Evolutionary conservation across 352 stramenopile genomes (phyloP).

Genomic region (Phytophthora hybrid): DNA sequence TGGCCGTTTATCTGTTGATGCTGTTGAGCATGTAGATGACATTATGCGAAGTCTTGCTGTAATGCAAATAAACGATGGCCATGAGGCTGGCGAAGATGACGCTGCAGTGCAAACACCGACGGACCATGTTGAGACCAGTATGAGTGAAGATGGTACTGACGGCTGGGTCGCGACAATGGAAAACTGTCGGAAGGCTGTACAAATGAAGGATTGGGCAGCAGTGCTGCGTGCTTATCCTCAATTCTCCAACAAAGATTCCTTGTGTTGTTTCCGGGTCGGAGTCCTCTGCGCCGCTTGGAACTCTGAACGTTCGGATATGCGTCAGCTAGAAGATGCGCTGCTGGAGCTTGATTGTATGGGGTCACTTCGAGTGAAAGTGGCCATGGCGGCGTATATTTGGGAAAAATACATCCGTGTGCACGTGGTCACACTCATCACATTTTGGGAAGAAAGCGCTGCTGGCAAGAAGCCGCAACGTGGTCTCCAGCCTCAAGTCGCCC

Average conservation of each 20-base stretch:
- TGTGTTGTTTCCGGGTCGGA: slow-evolving; percentile 74
- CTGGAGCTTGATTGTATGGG: slow-evolving; percentile 64
- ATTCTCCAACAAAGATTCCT: slow-evolving; percentile 59
- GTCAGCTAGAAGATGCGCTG: slow-evolving; percentile 81
- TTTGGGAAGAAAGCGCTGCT: slow-evolving; percentile 82
- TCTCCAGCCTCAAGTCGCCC: slow-evolving; percentile 78
- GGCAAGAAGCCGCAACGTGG: slow-evolving; percentile 73
- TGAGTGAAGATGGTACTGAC: slow-evolving; percentile 42
- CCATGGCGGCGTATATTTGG: slow-evolving; percentile 81
- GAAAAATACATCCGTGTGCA: slow-evolving; percentile 85
- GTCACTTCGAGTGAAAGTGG: slow-evolving; percentile 50
- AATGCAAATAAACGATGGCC: slow-evolving; percentile 81
- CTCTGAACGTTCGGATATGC: slow-evolving; percentile 83
- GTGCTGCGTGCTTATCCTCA: slow-evolving; percentile 70
- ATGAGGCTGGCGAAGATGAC: slow-evolving; percentile 61
- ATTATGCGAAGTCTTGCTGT: slow-evolving; percentile 76
- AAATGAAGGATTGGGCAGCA: slow-evolving; percentile 77
- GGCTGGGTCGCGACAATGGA: slow-evolving; percentile 72
- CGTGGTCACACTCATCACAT: slow-evolving; percentile 81
- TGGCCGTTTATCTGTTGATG: slow-evolving; percentile 68
- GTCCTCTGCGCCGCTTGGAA: slow-evolving; percentile 84
- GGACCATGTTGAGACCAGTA: slow-evolving; percentile 23
- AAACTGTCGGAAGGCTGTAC: slow-evolving; percentile 58
- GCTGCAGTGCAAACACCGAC: slow-evolving; percentile 28
- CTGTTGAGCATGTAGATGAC: slow-evolving; percentile 83